These are phyloP conservation scores for Ceratocystiopsis minuta DNA, from an alignment of 2,329 filamentous ascomycete species.

Conservation along the genomic window DNA sequence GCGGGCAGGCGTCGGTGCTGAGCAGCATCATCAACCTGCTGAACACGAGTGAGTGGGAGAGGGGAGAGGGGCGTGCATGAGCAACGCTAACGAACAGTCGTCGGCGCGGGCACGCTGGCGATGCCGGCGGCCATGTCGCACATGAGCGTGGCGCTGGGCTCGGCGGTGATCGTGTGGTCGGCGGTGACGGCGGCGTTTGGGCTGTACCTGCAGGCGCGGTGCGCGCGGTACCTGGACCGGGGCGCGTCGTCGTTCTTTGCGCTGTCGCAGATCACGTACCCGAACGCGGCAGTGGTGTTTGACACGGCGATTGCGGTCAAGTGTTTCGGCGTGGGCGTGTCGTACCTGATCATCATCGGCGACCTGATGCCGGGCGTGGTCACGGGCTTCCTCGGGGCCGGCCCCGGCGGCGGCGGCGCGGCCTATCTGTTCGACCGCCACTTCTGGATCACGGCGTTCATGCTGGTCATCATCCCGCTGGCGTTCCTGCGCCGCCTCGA, in stretches of 20 bases:
- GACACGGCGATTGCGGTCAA: conserved; percentile 93
- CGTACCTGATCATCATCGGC: conserved; percentile 96
- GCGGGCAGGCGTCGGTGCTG: conserved; percentile 64
- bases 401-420: conserved; percentile 13
- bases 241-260: conserved; percentile 87
- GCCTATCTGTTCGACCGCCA: conserved; percentile 73
- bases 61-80: neutral
- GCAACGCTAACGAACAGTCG: conserved; percentile 36
- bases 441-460: conserved; percentile 97
- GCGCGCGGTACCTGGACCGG: conserved; percentile 79
- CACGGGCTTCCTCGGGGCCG: conserved; percentile 50
- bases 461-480: conserved; percentile 87
- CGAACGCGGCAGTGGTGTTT: conserved; percentile 87
- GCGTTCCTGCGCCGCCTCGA: conserved; percentile 83
- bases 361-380: conserved; percentile 95
- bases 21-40: conserved; percentile 91
- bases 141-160: conserved; percentile 79
- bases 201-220: conserved; percentile 84
- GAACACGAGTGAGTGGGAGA: conserved; percentile 60
- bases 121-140: conserved; percentile 92
- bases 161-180: conserved; percentile 77
- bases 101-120: conserved; percentile 84
- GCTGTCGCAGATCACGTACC: conserved; percentile 92
- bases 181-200: conserved; percentile 79
- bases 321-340: conserved; percentile 93